These are phyloP conservation scores for Melocanna baccifera DNA, from an alignment of 176 grass and related monocot species.

Conservation along the genomic window DNA sequence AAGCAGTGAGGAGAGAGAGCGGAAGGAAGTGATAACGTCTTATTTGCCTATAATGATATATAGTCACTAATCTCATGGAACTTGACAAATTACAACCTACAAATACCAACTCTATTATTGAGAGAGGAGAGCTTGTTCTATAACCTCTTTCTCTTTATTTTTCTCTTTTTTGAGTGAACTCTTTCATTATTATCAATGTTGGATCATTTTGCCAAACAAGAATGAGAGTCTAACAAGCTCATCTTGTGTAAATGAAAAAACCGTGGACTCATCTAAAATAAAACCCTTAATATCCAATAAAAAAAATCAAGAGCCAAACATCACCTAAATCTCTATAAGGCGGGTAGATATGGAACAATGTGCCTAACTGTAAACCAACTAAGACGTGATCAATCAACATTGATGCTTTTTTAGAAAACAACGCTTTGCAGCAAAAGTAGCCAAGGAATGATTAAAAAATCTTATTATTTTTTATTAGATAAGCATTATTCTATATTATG, in stretches of 20 bases:
- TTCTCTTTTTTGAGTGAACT: background rate
- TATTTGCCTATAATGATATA: background rate
- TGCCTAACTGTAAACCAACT: background rate
- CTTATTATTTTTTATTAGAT: background rate
- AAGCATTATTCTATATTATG: background rate
- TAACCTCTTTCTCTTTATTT: background rate
- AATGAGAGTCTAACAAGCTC: background rate
- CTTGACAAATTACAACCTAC: background rate
- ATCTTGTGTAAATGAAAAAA: too few relatives aligned
- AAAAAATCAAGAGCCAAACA: background rate
- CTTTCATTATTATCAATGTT: background rate
- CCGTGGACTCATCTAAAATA: background rate
- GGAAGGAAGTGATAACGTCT: background rate
- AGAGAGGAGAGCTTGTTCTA: too few relatives aligned
- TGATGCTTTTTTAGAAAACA: background rate
- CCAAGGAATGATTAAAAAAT: background rate
- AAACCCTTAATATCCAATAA: background rate
- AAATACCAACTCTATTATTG: slow-evolving; percentile 1
- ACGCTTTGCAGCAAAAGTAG: background rate
- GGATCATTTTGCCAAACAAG: background rate
- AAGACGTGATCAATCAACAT: background rate
- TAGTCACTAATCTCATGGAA: background rate
- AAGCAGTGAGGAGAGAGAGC: background rate
- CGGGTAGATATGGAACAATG: background rate
- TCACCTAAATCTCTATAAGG: background rate